Percentiles rank a stretch among this genome's conserved stretches.
These are phyloP conservation scores for Rhododendron molle DNA, from an alignment of 148 eudicot species.

Conservation along the genomic window DNA sequence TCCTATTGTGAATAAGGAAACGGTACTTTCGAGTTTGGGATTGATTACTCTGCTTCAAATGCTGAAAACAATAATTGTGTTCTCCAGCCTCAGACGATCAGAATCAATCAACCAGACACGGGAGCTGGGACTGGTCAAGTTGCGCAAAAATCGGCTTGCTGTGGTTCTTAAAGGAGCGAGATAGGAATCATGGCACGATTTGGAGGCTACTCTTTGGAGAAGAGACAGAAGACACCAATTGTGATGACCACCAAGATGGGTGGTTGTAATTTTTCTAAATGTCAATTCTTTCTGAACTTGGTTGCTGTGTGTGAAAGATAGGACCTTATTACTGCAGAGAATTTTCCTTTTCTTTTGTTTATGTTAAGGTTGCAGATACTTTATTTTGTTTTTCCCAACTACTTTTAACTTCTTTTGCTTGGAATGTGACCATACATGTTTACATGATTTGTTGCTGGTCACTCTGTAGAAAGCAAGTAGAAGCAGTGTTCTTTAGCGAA, in stretches of 20 bases:
- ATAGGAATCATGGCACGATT: not conserved
- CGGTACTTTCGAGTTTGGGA: not conserved
- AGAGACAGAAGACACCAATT: constrained; percentile 5
- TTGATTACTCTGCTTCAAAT: not conserved
- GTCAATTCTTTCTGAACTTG: constrained; percentile 37
- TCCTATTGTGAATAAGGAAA: not conserved
- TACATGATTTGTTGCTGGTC: not conserved
- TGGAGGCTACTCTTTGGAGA: constrained; percentile 5
- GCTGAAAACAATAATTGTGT: constrained; percentile 1
- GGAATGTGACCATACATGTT: not conserved
- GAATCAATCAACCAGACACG: constrained; percentile 51
- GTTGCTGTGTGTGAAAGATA: constrained; percentile 49
- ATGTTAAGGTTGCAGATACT: not conserved
- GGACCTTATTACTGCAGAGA: constrained; percentile 24
- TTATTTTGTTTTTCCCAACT: not conserved
- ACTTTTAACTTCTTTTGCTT: not conserved
- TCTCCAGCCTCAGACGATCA: constrained; percentile 56
- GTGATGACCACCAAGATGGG: constrained; percentile 24
- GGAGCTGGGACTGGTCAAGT: constrained; percentile 39
- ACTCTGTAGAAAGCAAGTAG: not conserved
- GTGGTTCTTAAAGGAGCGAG: constrained; percentile 41
- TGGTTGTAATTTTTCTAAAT: constrained; percentile 43
- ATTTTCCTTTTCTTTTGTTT: not conserved
- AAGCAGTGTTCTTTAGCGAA: not conserved
- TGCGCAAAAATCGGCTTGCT: constrained; percentile 73